Evolutionary conservation across 2,329 filamentous ascomycete genomes (phyloP).

Genomic region (Verticillium zaregamsianum): DNA sequence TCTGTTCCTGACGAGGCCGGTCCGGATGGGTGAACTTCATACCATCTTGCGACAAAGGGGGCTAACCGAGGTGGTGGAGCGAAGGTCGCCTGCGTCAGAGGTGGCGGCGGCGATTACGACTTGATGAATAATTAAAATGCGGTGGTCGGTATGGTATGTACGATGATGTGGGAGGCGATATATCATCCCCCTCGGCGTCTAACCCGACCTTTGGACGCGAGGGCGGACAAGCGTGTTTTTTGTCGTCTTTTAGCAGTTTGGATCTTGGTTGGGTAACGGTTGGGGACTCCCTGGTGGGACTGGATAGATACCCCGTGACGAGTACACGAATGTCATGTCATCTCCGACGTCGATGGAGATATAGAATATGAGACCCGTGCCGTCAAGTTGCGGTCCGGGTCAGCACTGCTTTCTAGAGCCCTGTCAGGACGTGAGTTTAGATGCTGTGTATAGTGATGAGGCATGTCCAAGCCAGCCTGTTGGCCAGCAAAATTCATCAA

Average conservation of each 20-base stretch:
- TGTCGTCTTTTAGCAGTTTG: background rate
- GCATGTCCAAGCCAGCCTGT: too few relatives aligned
- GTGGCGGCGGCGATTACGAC: background rate
- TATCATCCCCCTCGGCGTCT: background rate
- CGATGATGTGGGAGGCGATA: background rate
- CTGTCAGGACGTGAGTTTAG: too few relatives aligned
- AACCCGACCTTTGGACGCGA: background rate
- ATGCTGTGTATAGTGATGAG: too few relatives aligned
- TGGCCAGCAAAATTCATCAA: too few relatives aligned
- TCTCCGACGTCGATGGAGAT: background rate
- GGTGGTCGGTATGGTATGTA: background rate
- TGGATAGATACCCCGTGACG: background rate
- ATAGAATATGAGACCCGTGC: background rate
- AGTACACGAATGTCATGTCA: background rate
- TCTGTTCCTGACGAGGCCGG: slow-evolving; percentile 41
- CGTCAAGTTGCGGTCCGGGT: too few relatives aligned
- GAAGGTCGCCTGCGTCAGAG: background rate
- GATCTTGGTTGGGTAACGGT: background rate
- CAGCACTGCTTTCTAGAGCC: too few relatives aligned
- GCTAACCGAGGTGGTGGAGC: background rate
- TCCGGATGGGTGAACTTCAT: slow-evolving; percentile 28
- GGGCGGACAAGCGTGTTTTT: background rate
- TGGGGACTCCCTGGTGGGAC: background rate
- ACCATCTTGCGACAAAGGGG: slow-evolving; percentile 7
- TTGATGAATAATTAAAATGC: background rate